Base-by-base conservation (phyloP, 2,329 filamentous ascomycete species). In the Aspergillus sp. region DNA sequence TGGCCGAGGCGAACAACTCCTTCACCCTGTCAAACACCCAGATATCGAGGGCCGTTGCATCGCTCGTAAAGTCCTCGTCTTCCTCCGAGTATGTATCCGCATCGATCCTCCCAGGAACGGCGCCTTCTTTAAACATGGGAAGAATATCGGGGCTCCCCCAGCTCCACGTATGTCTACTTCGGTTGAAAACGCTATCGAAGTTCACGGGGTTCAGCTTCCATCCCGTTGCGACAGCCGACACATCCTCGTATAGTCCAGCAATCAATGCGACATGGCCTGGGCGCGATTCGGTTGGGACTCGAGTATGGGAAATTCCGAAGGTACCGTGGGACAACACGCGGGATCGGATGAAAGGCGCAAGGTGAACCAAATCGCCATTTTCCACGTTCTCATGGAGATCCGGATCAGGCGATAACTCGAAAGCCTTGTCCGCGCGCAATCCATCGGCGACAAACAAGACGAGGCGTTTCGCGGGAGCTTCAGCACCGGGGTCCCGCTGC, bases 191-290 rank as follows among this genome's bases (percentile, higher is more conserved):
- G 69, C 93, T 98, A 78, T 99, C 95, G 70, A 99, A 99, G 71
- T 98, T 90, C 70, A 99, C 95, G 0, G 95, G 95, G 72, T 99
- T 99, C 66, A 97, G 79, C 77, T 99, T 98, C 95, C 95, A 99
- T 15, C 95, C 95, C 1, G 96, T 99, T 31, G 90, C 96, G 19
- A 99, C 95, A 2, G 95, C 90, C 35, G 95, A 98, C 1, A 99
- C 95, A 80, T 99, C 95, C 76, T 99, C 95, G 72, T 99, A 99
- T 39, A 99, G 79, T 4, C 95, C 95, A 6, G 95, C 95, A 68
- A 99, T 99, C 55, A 99, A 84, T 37, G 95, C 96, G 57, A 99
- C 95, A 80, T 99, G 95, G 15, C 95, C 95, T 0, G 95, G 95
- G 19, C 95, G 86, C 17, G 95, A 99, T 76, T 99, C 95, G 21